These are phyloP conservation scores for Jaltomata sinuosa DNA, from an alignment of 257 asterid species.

Conservation along the genomic window DNA sequence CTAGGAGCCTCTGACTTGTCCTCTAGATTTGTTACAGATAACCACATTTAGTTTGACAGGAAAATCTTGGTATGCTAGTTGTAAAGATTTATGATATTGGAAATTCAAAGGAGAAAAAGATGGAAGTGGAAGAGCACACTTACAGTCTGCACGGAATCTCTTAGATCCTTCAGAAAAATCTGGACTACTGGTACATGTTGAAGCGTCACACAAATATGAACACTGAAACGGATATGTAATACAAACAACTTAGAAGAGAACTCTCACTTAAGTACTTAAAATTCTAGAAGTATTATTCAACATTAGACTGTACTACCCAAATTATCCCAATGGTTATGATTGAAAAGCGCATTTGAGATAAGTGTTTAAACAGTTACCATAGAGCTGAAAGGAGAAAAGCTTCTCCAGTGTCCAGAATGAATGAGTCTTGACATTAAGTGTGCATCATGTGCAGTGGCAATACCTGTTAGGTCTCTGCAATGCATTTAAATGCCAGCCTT, in stretches of 20 bases:
- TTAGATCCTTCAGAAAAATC: slow-evolving; percentile 68
- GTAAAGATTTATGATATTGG: background rate
- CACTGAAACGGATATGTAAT: slow-evolving; percentile 34
- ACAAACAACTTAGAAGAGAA: background rate
- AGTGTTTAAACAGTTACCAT: background rate
- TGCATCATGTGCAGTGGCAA: background rate
- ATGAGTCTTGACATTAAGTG: background rate
- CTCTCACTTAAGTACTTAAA: background rate
- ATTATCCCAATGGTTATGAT: background rate
- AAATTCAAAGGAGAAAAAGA: background rate
- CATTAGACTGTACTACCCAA: background rate
- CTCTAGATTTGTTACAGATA: too few relatives aligned
- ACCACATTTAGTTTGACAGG: background rate
- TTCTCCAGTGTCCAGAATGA: background rate
- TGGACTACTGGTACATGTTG: slow-evolving; percentile 69
- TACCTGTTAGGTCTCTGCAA: slow-evolving; percentile 97
- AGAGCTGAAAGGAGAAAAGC: background rate
- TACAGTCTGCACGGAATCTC: slow-evolving; percentile 64
- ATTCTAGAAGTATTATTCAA: background rate
- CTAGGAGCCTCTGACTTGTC: too few relatives aligned
- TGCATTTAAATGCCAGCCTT: slow-evolving; percentile 98
- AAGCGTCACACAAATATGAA: slow-evolving; percentile 94
- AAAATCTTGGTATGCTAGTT: background rate
- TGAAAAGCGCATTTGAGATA: background rate
- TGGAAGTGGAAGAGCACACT: slow-evolving; percentile 15